phyloP scores from a whole-genome alignment of 805 yeast genomes.

The Yueomyces sinensis region DNA sequence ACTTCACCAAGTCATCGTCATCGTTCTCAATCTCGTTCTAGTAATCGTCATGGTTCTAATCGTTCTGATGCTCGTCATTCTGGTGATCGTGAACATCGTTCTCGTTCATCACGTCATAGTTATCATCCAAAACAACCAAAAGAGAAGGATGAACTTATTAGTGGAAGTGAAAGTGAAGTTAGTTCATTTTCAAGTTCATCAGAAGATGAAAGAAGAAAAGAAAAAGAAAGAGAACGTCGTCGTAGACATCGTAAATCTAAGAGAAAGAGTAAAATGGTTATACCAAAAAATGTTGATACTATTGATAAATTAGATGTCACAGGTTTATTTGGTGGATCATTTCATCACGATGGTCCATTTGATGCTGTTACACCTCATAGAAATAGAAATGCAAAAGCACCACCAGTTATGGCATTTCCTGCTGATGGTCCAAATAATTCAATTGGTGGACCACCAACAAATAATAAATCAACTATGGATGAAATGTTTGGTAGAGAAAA shows the following conservation, averaged over 20 bases:
- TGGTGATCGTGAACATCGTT: background rate
- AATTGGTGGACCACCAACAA: conserved; percentile 36
- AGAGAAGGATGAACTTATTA: background rate
- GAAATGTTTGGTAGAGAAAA: conserved; percentile 60
- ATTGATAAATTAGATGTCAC: conserved; percentile 95
- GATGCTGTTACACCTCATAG: conserved; percentile 98
- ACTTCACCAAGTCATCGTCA: background rate
- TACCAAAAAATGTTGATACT: conserved; percentile 73
- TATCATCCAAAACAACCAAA: background rate
- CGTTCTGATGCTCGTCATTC: background rate
- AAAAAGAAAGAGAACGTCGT: conserved; percentile 2
- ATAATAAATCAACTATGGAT: conserved; percentile 50
- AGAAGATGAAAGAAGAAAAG: conserved; percentile 26
- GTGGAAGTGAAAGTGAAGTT: no score
- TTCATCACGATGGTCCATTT: conserved; percentile 98
- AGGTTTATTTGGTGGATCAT: conserved; percentile 85
- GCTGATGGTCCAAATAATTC: conserved; percentile 74
- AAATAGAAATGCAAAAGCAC: conserved; percentile 59
- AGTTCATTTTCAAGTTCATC: conserved; percentile 1
- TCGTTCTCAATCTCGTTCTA: background rate
- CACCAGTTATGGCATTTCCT: conserved; percentile 94
- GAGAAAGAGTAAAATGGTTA: conserved; percentile 27
- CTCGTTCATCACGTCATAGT: background rate
- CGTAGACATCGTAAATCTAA: conserved; percentile 17
- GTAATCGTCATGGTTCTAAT: background rate